Percentiles rank a stretch among this genome's conserved stretches.
These are phyloP conservation scores for Alnus rubra DNA, from an alignment of 306 rosid species.

Conservation along the genomic window DNA sequence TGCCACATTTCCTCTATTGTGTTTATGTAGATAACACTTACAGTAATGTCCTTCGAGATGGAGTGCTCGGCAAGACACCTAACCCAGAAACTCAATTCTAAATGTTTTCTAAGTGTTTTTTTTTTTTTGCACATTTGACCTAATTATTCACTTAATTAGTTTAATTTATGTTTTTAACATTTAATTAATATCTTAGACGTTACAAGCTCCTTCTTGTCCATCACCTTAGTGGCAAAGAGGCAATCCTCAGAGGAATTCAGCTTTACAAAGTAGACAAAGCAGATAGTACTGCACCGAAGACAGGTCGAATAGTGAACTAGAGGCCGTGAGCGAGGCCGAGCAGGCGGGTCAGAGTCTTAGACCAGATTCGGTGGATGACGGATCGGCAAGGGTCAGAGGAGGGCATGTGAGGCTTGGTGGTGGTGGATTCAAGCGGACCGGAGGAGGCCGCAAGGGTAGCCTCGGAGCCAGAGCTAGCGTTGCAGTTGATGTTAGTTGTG, in stretches of 20 bases:
- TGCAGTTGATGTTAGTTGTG: constrained; percentile 54
- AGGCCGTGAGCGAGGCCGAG: constrained; percentile 60
- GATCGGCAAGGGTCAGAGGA: constrained; percentile 70
- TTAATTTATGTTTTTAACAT: too few species aligned
- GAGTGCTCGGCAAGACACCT: too few species aligned
- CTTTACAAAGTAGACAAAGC: constrained; percentile 65
- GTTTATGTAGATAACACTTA: too few species aligned
- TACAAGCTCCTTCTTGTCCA: constrained; percentile 70
- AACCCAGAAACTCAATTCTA: too few species aligned
- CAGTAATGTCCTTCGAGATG: too few species aligned
- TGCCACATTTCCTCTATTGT: too few species aligned
- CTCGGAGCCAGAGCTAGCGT: constrained; percentile 72
- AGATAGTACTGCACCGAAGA: constrained; percentile 63
- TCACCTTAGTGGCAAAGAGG: constrained; percentile 74
- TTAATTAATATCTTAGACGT: too few species aligned
- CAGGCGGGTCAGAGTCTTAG: constrained; percentile 49
- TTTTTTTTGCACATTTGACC: too few species aligned
- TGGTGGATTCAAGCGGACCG: constrained; percentile 35
- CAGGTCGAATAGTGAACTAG: constrained; percentile 56
- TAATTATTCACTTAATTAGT: too few species aligned
- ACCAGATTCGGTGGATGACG: constrained; percentile 70
- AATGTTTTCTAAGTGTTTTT: too few species aligned
- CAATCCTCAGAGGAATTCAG: constrained; percentile 41
- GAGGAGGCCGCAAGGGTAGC: constrained; percentile 57
- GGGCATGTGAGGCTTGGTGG: constrained; percentile 52